These are phyloP conservation scores for Geosmithia putterillii DNA, from an alignment of 2,329 filamentous ascomycete species.

Conservation along the genomic window DNA sequence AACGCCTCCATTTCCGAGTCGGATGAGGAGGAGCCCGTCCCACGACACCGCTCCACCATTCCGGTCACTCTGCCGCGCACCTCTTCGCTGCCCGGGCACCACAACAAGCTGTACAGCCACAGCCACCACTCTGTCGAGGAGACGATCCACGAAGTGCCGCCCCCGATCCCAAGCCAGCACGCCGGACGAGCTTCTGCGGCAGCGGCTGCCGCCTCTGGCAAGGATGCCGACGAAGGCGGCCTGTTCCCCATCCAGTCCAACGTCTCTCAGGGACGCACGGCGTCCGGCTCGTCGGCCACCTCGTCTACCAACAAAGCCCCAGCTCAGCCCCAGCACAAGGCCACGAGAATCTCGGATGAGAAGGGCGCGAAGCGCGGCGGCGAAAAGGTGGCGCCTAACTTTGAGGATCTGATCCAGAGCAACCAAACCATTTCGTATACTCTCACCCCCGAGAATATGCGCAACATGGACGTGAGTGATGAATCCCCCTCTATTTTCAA, in stretches of 20 bases:
- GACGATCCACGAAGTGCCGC: conserved; percentile 16
- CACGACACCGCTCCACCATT: background rate
- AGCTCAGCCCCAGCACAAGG: conserved; percentile 41
- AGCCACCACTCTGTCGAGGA: conserved; percentile 13
- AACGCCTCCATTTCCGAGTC: conserved; percentile 27
- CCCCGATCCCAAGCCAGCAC: conserved; percentile 12
- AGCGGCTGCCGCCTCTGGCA: conserved; percentile 15
- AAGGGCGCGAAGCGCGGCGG: conserved; percentile 33
- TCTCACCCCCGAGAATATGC: conserved; percentile 67
- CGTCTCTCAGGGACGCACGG: conserved; percentile 23
- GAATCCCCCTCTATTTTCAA: background rate
- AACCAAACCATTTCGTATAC: conserved; percentile 76
- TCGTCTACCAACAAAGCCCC: conserved; percentile 35
- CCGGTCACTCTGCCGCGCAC: background rate
- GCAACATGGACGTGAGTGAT: conserved; percentile 55
- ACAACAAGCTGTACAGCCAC: background rate
- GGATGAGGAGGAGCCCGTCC: conserved; percentile 18
- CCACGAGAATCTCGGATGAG: conserved; percentile 46
- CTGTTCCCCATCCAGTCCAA: conserved; percentile 9
- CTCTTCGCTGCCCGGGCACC: background rate
- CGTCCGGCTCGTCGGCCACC: conserved; percentile 37
- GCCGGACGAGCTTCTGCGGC: background rate
- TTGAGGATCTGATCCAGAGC: conserved; percentile 72
- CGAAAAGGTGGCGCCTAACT: conserved; percentile 52
- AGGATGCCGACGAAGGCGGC: conserved; percentile 21